Percentiles rank a stretch among this genome's conserved stretches.
phyloP scores from a whole-genome alignment of 2,329 filamentous ascomycete genomes.

The Blumeria graminis region DNA sequence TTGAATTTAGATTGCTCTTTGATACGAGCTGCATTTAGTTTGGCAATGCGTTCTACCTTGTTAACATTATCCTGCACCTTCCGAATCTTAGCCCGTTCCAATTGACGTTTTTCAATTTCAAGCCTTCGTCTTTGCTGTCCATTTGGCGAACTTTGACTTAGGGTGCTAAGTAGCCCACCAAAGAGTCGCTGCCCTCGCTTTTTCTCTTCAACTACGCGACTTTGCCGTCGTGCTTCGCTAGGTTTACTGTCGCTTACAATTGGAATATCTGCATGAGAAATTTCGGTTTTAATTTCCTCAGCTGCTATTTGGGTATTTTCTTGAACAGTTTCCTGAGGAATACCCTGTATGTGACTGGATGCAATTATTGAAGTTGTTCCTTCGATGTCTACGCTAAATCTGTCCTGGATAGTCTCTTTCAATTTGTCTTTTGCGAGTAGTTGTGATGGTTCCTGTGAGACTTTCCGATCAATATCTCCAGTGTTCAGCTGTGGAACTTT shows the following conservation, averaged over 20 bases:
- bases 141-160: slow-evolving; percentile 45
- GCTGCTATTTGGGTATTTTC: too few relatives aligned
- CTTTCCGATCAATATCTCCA: too few relatives aligned
- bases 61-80: slow-evolving; percentile 45
- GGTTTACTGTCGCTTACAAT: background rate
- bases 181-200: slow-evolving; percentile 70
- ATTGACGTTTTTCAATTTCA: slow-evolving; percentile 64
- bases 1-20: slow-evolving; percentile 54
- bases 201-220: slow-evolving; percentile 44
- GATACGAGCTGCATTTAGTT: slow-evolving; percentile 33
- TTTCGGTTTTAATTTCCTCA: background rate
- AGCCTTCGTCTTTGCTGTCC: slow-evolving; percentile 43
- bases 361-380: too few relatives aligned
- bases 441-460: too few relatives aligned
- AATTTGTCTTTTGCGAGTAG: too few relatives aligned
- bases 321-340: too few relatives aligned
- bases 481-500: too few relatives aligned
- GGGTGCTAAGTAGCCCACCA: slow-evolving; percentile 34
- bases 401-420: too few relatives aligned
- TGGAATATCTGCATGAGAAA: background rate
- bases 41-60: slow-evolving; percentile 38
- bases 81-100: slow-evolving; percentile 50
- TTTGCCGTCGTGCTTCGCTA: slow-evolving; percentile 17
- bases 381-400: too few relatives aligned
- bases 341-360: too few relatives aligned